Base-by-base conservation (phyloP, 371 early-diverging fungal species). In the Rhizomucor miehei region DNA sequence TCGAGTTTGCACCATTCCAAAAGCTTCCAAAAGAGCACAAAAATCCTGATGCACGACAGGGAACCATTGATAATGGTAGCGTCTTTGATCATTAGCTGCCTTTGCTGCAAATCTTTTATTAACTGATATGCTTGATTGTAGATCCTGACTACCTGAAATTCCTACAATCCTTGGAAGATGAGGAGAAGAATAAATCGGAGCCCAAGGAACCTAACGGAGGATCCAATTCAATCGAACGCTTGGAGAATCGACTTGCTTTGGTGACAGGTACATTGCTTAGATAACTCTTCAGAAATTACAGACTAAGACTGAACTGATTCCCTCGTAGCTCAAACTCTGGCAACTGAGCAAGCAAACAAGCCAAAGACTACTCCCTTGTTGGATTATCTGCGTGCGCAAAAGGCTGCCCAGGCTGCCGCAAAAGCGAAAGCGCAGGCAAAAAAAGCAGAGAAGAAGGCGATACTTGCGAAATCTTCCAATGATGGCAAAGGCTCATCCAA, bases 1-100 rank as follows among this genome's bases (percentile, higher is more conserved):
- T 93, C 0, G 93, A 93, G 54, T 85, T 91, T 65, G 89, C 92
- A 4, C 87, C 88, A 13, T 93, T 81, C 58, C 92, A 91, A 66
- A 81, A 83, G 59, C 58, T 81, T 19, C 89, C 90, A 14, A 87
- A 81, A 54, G 83, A 80, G 24, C 78, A 71, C 54, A 82, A 81
- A 57, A 80, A 84, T 47, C 56, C 65, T 0, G 90, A 93, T 62
- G 52, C 82, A n/a, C 73, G 87, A 40, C 81, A 86, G 62, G 89
- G 87, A 29, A 90, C 92, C 0, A 86, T 93, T 46, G 88, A 91
- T 44, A 63, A 82, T 54, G 90, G 89, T 86, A 69, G 19, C 36
- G 20, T 13, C 35, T n/a, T n/a, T n/a, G n/a, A n/a, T n/a, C n/a
- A n/a, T n/a, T n/a, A n/a, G n/a, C n/a, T n/a, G n/a, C n/a, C n/a